Conservation (phyloP, 164 flowering plant genomes). For the Paratinospora sagittata region DNA sequence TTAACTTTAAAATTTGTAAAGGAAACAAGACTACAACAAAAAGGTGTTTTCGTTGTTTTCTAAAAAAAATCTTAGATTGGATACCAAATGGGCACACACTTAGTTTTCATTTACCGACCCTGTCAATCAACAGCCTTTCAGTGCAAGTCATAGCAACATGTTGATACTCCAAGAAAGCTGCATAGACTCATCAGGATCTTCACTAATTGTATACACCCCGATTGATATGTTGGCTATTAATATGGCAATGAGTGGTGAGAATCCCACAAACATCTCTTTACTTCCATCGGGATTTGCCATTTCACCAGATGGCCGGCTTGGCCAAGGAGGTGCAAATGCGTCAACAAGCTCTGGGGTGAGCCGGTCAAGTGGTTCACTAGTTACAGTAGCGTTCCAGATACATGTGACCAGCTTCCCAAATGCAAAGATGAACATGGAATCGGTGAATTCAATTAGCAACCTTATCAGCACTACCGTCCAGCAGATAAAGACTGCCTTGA, state of each 20-base stretch:
- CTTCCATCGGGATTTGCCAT: constrained; percentile 83
- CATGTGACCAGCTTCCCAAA: constrained; percentile 68
- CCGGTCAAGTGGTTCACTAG: constrained; percentile 53
- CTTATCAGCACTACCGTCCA: constrained; percentile 74
- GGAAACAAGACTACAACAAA: no score
- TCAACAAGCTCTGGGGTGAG: constrained; percentile 37
- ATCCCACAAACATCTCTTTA: constrained; percentile 59
- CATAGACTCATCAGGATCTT: constrained; percentile 56
- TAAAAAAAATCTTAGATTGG: no score
- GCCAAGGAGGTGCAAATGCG: constrained; percentile 26
- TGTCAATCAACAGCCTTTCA: constrained; percentile 38
- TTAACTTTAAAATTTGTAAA: no score
- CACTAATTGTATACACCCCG: constrained; percentile 63
- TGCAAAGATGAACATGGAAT: constrained; percentile 60
- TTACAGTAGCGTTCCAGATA: constrained; percentile 78
- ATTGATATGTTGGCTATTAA: constrained; percentile 63
- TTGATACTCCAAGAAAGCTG: constrained; percentile 86
- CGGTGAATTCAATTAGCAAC: constrained; percentile 65
- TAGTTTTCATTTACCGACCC: neutral
- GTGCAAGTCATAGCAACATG: constrained; percentile 70
- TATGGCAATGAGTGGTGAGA: constrained; percentile 79
- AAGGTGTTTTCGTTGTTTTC: no score
- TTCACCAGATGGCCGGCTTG: constrained; percentile 47
- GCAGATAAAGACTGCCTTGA: constrained; percentile 69
- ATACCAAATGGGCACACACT: no score